These are phyloP conservation scores for Aspergillus niger DNA, from an alignment of 2,329 filamentous ascomycete genomes.

Conservation along the genomic window DNA sequence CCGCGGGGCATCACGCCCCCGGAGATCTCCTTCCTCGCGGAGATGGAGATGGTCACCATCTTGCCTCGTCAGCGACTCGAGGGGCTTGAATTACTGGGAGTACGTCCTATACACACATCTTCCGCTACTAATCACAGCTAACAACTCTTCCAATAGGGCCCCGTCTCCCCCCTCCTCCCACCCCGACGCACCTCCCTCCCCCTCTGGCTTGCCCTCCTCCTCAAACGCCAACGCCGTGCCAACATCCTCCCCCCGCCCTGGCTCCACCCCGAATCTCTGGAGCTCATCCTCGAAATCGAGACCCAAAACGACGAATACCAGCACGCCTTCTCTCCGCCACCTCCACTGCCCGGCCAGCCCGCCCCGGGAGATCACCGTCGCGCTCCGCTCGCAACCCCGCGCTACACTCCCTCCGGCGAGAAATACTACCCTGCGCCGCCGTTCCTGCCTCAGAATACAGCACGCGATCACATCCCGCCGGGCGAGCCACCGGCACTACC, in stretches of 20 bases:
- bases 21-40: conserved; percentile 91
- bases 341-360: conserved; percentile 60
- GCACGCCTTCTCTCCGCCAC: conserved; percentile 74
- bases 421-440: conserved; percentile 62
- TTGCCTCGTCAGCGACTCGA: conserved; percentile 90
- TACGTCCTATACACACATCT: conserved; percentile 54
- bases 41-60: conserved; percentile 95
- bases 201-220: conserved; percentile 90
- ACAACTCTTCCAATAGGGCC: conserved; percentile 59
- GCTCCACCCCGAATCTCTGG: conserved; percentile 76
- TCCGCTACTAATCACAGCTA: background rate
- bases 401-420: conserved; percentile 43
- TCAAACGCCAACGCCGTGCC: conserved; percentile 90
- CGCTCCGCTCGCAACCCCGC: conserved; percentile 27
- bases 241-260: conserved; percentile 91
- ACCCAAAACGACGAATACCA: conserved; percentile 64
- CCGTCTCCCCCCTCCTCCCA: conserved; percentile 73
- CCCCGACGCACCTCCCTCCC: conserved; percentile 78
- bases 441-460: conserved; percentile 75
- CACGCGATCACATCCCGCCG: conserved; percentile 59
- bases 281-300: conserved; percentile 77
- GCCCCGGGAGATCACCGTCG: conserved; percentile 28
- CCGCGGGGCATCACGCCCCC: conserved; percentile 73
- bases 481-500: conserved; percentile 58
- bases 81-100: conserved; percentile 78